Conservation (phyloP, 768 basidiomycete species). For the Pleurotus tuber-regium region DNA sequence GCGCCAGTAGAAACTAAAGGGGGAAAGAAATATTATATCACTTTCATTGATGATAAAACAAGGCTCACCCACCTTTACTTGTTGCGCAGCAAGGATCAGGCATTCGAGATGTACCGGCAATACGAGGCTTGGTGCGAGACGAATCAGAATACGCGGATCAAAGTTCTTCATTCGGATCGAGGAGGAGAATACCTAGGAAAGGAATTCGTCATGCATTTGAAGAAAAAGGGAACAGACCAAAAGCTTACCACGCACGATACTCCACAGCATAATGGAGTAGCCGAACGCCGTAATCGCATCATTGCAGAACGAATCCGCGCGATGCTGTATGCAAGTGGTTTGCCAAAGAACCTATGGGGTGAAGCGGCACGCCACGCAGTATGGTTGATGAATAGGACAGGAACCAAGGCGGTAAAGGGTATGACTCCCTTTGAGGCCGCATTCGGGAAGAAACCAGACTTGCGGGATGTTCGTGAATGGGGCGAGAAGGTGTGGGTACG, state of each 20-base stretch:
- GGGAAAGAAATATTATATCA: conserved; percentile 14
- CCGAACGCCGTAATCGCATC: conserved; percentile 24
- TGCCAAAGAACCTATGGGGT: conserved; percentile 25
- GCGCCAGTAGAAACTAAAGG: conserved; percentile 16
- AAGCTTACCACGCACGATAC: conserved; percentile 24
- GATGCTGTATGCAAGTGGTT: conserved; percentile 15
- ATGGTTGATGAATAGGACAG: conserved; percentile 23
- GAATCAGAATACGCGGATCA: not conserved
- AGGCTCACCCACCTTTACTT: not conserved
- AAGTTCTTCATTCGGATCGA: not conserved
- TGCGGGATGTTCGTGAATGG: conserved; percentile 26
- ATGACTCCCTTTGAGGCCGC: conserved; percentile 13
- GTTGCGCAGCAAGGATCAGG: not conserved
- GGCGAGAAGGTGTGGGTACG: conserved; percentile 12
- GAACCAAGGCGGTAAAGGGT: conserved; percentile 13
- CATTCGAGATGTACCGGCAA: not conserved
- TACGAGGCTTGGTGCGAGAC: not conserved
- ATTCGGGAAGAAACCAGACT: conserved; percentile 20
- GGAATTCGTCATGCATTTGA: conserved; percentile 11
- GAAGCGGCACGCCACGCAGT: conserved; percentile 20
- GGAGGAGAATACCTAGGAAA: conserved; percentile 12
- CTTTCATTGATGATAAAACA: conserved; percentile 16
- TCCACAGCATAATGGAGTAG: conserved; percentile 28
- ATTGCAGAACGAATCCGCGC: conserved; percentile 18
- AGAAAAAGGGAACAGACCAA: conserved; percentile 19